These are phyloP conservation scores for Lichtheimia hyalospora DNA, from an alignment of 371 early-diverging fungal species.

Conservation along the genomic window DNA sequence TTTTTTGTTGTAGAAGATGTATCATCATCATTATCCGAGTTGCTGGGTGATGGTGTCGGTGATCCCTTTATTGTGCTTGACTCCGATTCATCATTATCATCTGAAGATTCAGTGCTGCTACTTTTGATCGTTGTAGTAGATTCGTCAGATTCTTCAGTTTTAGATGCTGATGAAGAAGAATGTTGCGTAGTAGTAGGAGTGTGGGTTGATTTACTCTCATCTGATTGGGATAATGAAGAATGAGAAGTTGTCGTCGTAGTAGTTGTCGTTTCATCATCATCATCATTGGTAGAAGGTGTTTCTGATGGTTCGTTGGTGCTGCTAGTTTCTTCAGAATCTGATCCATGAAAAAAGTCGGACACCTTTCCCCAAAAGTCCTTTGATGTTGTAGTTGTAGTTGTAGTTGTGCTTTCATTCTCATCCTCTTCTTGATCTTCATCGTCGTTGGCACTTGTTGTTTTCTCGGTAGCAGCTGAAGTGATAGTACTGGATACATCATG, in stretches of 20 bases:
- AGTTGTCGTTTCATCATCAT: neutral
- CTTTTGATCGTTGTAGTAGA: constrained; percentile 1
- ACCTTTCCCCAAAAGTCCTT: constrained; percentile 14
- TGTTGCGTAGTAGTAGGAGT: neutral
- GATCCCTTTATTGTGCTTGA: too few relatives aligned
- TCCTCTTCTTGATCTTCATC: neutral
- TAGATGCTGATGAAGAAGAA: neutral
- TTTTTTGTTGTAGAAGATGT: neutral
- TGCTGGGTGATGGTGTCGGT: too few relatives aligned
- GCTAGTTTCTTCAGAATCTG: constrained; percentile 7
- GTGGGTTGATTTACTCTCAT: neutral
- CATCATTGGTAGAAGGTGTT: neutral
- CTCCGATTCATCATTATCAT: constrained; percentile 2
- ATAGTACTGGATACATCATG: neutral
- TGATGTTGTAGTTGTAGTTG: neutral
- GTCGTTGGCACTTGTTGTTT: constrained; percentile 2
- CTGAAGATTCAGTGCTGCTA: neutral
- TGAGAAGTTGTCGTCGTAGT: neutral
- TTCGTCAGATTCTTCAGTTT: neutral
- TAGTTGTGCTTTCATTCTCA: constrained; percentile 1
- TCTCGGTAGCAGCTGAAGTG: constrained; percentile 3
- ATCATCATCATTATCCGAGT: neutral
- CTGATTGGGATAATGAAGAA: too few relatives aligned
- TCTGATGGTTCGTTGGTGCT: neutral
- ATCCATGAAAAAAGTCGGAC: constrained; percentile 2